These are phyloP conservation scores for Neopestalotiopsis clavispora DNA, from an alignment of 2,329 filamentous ascomycete species.

Conservation along the genomic window DNA sequence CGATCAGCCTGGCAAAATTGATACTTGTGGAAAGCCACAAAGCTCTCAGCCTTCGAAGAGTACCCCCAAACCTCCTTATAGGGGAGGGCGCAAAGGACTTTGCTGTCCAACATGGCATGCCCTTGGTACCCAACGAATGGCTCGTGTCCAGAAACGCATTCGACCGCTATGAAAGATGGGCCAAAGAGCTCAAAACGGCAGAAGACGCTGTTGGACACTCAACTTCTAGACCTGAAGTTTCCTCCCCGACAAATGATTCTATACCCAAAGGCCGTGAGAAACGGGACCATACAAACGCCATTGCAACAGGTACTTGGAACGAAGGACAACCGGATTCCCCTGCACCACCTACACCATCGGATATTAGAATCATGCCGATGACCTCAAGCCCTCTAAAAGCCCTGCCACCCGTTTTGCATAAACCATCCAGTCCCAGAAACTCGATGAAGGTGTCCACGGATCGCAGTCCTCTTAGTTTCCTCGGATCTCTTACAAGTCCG, in stretches of 20 bases:
- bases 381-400: conserved; percentile 18
- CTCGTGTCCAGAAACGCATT: conserved; percentile 81
- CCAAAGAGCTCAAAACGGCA: conserved; percentile 66
- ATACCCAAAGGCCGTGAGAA: conserved; percentile 25
- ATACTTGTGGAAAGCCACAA: conserved; percentile 79
- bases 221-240: conserved; percentile 22
- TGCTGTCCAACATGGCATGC: conserved; percentile 78
- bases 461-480: conserved; percentile 32
- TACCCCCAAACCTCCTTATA: conserved; percentile 91
- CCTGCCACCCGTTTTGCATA: conserved; percentile 21
- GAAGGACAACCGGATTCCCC: conserved; percentile 68
- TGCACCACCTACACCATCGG: conserved; percentile 28
- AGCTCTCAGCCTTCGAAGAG: conserved; percentile 81
- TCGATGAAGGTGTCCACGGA: conserved; percentile 25
- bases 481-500: conserved; percentile 25
- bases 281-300: conserved; percentile 58
- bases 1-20: conserved; percentile 82
- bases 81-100: conserved; percentile 87
- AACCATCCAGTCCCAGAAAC: conserved; percentile 21
- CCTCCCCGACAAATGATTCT: conserved; percentile 24
- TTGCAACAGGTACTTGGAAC: conserved; percentile 64
- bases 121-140: conserved; percentile 73
- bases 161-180: conserved; percentile 82
- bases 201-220: conserved; percentile 55
- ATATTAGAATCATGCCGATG: conserved; percentile 15